These are phyloP conservation scores for Pelargonium nanum DNA, from an alignment of 345 rosid genomes.

Conservation along the genomic window DNA sequence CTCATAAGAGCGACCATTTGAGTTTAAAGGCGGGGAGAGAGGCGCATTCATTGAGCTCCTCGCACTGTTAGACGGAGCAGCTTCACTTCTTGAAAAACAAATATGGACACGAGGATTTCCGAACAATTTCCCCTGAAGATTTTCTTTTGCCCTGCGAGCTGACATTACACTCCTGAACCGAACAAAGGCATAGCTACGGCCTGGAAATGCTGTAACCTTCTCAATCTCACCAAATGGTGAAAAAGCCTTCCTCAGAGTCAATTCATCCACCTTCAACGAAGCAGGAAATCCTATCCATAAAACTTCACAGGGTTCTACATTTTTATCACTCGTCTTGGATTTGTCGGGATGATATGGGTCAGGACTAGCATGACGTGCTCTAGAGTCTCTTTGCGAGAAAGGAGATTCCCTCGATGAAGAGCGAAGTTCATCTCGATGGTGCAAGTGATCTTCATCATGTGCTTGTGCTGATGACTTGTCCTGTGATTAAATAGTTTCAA, in stretches of 20 bases:
- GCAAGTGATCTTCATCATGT: conserved; percentile 44
- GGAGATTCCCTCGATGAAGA: conserved; percentile 38
- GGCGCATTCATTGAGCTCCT: too few species aligned
- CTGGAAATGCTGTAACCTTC: conserved; percentile 75
- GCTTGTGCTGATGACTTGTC: conserved; percentile 54
- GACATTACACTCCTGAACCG: conserved; percentile 47
- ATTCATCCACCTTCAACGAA: conserved; percentile 67
- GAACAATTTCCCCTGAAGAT: conserved; percentile 85
- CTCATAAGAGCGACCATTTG: too few species aligned
- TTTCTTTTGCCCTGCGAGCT: conserved; percentile 84
- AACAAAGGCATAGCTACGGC: conserved; percentile 96
- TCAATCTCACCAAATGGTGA: conserved; percentile 84
- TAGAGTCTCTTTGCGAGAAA: conserved; percentile 55
- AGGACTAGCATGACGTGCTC: conserved; percentile 51
- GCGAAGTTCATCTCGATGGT: conserved; percentile 46
- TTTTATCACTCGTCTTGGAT: conserved; percentile 47
- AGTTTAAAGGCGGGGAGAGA: too few species aligned
- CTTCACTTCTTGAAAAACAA: conserved; percentile 77
- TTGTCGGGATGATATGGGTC: conserved; percentile 40
- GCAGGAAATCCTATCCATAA: conserved; percentile 93
- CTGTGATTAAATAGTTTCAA: conserved; percentile 44
- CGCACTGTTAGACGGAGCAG: conserved; percentile 48
- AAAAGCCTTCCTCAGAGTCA: conserved; percentile 62
- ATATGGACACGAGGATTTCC: conserved; percentile 97
- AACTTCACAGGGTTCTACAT: conserved; percentile 82